Percentiles rank a stretch among this genome's conserved stretches.
Evolutionary conservation across 2,329 filamentous ascomycete species (phyloP).

Genomic region (Monosporascus sp.): DNA sequence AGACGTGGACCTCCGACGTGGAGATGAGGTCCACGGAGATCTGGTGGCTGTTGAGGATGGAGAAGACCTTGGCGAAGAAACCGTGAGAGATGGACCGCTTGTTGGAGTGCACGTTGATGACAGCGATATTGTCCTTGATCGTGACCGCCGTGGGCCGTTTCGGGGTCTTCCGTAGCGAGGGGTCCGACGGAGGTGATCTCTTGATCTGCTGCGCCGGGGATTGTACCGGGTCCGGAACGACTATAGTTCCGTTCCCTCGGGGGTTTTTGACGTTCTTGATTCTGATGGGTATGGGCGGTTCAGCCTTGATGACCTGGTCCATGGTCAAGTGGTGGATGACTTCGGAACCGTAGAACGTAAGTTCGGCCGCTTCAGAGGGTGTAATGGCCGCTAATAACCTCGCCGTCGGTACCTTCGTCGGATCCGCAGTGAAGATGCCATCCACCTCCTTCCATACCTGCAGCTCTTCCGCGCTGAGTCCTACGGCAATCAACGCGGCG

Average conservation of each 20-base stretch:
- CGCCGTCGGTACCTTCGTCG: slow-evolving; percentile 88
- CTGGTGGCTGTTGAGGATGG: slow-evolving; percentile 78
- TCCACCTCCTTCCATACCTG: slow-evolving; percentile 99
- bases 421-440: slow-evolving; percentile 79
- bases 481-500: slow-evolving; percentile 85
- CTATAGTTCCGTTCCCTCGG: slow-evolving; percentile 70
- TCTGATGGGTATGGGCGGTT: slow-evolving; percentile 72
- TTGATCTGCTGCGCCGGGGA: slow-evolving; percentile 53
- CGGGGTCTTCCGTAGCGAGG: slow-evolving; percentile 51
- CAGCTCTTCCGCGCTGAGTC: slow-evolving; percentile 77
- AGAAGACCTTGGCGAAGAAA: slow-evolving; percentile 92
- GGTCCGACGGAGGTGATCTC: slow-evolving; percentile 42
- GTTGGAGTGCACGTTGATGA: slow-evolving; percentile 97
- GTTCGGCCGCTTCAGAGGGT: slow-evolving; percentile 87
- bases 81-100: slow-evolving; percentile 93
- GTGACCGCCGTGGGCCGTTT: slow-evolving; percentile 86
- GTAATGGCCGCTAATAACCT: slow-evolving; percentile 83
- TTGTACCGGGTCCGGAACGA: slow-evolving; percentile 66
- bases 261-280: slow-evolving; percentile 93
- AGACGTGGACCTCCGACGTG: slow-evolving; percentile 93
- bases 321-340: slow-evolving; percentile 99
- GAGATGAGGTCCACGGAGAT: slow-evolving; percentile 95
- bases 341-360: slow-evolving; percentile 92
- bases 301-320: slow-evolving; percentile 88
- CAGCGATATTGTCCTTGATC: slow-evolving; percentile 93